Evolutionary conservation across 2,329 filamentous ascomycete species (phyloP), one percentile per base, ranked within the genome.

Genomic region (Lecanosticta acicola): DNA sequence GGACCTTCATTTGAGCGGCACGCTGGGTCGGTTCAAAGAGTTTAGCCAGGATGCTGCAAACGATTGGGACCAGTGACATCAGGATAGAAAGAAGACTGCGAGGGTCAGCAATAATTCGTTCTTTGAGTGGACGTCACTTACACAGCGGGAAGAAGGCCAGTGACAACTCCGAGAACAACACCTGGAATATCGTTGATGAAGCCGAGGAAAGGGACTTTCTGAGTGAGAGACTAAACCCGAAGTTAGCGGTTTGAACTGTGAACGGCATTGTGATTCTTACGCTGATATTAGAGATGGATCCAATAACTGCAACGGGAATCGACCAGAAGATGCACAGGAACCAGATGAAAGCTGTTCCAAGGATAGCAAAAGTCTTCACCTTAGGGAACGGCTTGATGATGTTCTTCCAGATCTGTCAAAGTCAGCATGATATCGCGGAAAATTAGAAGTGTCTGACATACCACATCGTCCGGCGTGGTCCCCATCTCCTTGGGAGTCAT

Each of bases 291-390:
- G 69, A 69, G 34, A 73, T 61, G 13, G 63, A 46, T 61, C 69
- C 71, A 40, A 72, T 67, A 36, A 71, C 62, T 8, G 68, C 66
- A 7, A 72, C 69, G 24, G 71, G 71, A 19, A 74, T 58, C 3
- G 69, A 66, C 58, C 66, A 73, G 61, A 73, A 74, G 37, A 74
- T 64, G 50, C 71, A 68, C 54, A 71, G 60, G 10, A 65, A 62
- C 32, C 59, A 54, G 43, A 72, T 61, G 49, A 72, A 64, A 4
- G 61, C 60, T 3, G 67, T 70, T 16, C 64, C 64, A n/a, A 59
- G 42, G 3, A 60, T 43, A 49, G 61, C 66, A 32, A 54, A 64
- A 51, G 36, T 51, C 47, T 50, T 49, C 32, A 50, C 49, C 41
- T 66, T 65, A 54, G 54, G 58, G 21, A 48, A 49, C 0, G 61